Percentiles rank a stretch among this genome's conserved stretches.
Evolutionary conservation across 352 stramenopile genomes (phyloP).

Genomic region (Globisporangium nodosum): DNA sequence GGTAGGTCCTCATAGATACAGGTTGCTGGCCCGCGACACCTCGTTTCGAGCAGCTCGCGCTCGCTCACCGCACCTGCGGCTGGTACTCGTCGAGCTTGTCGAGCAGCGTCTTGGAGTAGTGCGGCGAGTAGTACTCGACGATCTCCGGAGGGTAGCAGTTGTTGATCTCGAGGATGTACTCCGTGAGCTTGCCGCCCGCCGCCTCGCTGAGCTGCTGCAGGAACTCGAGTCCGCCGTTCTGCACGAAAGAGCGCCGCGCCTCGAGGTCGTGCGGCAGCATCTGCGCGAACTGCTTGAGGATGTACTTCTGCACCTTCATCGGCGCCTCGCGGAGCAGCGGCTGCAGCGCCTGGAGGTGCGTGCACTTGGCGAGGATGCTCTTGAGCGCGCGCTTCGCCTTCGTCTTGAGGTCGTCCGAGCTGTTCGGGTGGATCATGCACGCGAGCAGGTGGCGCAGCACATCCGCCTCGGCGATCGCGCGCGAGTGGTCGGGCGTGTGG

Average conservation of each 20-base stretch:
- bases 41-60: no score
- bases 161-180: constrained; percentile 96
- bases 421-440: constrained; percentile 91
- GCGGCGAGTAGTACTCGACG: constrained; percentile 95
- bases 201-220: constrained; percentile 91
- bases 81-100: constrained; percentile 95
- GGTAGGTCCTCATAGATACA: not conserved
- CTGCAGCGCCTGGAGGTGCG: constrained; percentile 90
- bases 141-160: constrained; percentile 95
- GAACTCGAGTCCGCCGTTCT: constrained; percentile 92
- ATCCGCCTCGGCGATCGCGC: constrained; percentile 89
- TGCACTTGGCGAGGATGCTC: constrained; percentile 93
- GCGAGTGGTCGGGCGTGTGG: constrained; percentile 92
- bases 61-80: constrained; percentile 70
- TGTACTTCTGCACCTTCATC: constrained; percentile 95
- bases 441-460: constrained; percentile 90
- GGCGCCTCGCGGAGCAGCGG: constrained; percentile 89
- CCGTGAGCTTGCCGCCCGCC: constrained; percentile 90
- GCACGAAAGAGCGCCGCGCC: constrained; percentile 89
- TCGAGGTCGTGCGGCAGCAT: constrained; percentile 93
- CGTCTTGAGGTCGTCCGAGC: constrained; percentile 91
- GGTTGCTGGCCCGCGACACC: no score
- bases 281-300: constrained; percentile 94
- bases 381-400: constrained; percentile 94
- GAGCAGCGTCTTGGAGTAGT: constrained; percentile 95